phyloP scores from a whole-genome alignment of 75 land plant species.

The Pseudotsuga menziesii region DNA sequence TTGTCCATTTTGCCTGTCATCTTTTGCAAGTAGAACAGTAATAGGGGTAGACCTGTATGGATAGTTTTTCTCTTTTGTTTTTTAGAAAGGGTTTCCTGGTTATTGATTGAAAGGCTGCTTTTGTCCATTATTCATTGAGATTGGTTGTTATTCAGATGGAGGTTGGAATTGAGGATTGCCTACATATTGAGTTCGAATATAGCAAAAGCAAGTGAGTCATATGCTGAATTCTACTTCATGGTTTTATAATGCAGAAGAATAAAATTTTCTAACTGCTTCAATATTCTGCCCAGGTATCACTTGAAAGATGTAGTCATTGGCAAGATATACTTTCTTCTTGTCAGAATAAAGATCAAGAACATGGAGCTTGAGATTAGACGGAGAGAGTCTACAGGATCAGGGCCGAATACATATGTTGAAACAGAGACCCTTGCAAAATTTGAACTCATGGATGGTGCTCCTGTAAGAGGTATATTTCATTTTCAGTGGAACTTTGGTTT shows the following conservation, averaged over 20 bases:
- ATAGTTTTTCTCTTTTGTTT: not conserved
- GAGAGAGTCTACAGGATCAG: slow-evolving; percentile 97
- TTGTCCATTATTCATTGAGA: not conserved
- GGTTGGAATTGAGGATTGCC: slow-evolving; percentile 99
- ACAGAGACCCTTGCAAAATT: slow-evolving; percentile 96
- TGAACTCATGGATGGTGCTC: slow-evolving; percentile 99
- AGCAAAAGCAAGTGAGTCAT: slow-evolving; percentile 92
- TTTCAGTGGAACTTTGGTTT: too few relatives aligned
- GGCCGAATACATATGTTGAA: slow-evolving; percentile 94
- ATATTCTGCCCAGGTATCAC: slow-evolving; percentile 65
- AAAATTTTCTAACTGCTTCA: slow-evolving; percentile 1
- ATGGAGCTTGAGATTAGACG: slow-evolving; percentile 99
- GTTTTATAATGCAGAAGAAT: slow-evolving; percentile 3
- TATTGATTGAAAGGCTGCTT: not conserved
- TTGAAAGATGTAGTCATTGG: slow-evolving; percentile 97
- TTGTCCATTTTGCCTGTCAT: not conserved
- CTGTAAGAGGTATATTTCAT: slow-evolving; percentile 69
- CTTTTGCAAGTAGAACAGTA: not conserved
- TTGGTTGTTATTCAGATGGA: slow-evolving; percentile 77
- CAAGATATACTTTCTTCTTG: slow-evolving; percentile 96
- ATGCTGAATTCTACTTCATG: not conserved
- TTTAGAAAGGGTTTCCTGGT: not conserved
- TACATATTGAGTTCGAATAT: slow-evolving; percentile 99
- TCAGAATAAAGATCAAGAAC: slow-evolving; percentile 94
- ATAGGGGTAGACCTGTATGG: not conserved